Evolutionary conservation across 2,329 filamentous ascomycete genomes (phyloP), one percentile per base, ranked within the genome.

Genomic region (Fusarium sp.): DNA sequence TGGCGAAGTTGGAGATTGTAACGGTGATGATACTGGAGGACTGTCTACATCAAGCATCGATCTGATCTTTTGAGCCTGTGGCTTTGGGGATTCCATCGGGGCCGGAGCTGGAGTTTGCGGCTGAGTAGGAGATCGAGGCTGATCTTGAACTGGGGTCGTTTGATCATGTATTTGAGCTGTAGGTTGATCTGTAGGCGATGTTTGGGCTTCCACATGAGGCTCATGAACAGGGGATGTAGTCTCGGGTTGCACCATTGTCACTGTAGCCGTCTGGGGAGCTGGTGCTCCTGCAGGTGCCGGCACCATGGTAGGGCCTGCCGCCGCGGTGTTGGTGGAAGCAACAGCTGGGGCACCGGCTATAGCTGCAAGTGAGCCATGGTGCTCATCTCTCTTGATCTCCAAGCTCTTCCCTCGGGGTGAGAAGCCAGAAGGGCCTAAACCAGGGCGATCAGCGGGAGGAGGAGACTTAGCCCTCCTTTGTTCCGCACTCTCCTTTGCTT

Each of bases 381-480:
- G 61, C 28, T 69, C 31, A 21, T 84, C 80, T 39, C 82, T 80
- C 70, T 81, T 85, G 19, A 82, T 75, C 48, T 87, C 85, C 26
- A 84, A 61, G 65, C 84, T 87, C 77, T 82, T 86, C 6, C 81
- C 82, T n/a, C 83, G 77, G 6, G 79, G 71, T 5, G 82, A 50
- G 30, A 82, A 70, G 53, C 67, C 75, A 7, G 76, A 72, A 18
- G 67, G 30, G 18, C 74, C 75, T 30, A 75, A 52, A 6, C 62
- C 70, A 21, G 76, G 71, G n/a, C 72, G 75, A 26, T 80, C 79
- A 26, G 74, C 79, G 3, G 86, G 84, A 6, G 86, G 84, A 6
- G 87, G 87, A 11, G 86, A 88, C 76, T 88, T 88, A 71, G 83
- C 84, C 51, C 87, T 82, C 70, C 85, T 81, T 48, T 86, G 82